Conservation (phyloP, 345 rosid species). For the Lepidium aucheri region DNA sequence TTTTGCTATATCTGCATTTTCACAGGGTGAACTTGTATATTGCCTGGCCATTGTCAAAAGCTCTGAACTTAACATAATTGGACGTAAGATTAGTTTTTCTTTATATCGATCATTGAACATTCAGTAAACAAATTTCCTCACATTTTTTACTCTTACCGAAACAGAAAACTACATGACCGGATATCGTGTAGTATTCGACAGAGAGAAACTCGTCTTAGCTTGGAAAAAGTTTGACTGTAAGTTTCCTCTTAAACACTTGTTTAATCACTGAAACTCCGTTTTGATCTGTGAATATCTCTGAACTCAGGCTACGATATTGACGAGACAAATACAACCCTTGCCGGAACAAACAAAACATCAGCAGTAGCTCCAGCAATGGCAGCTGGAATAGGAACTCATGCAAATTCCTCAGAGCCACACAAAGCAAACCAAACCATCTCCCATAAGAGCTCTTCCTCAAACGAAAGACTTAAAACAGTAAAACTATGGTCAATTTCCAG, state of each 20-base stretch:
- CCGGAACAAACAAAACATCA: constrained; percentile 32
- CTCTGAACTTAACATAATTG: constrained; percentile 61
- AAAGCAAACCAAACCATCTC: constrained; percentile 26
- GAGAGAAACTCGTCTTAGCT: constrained; percentile 63
- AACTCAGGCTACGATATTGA: constrained; percentile 59
- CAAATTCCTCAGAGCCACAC: constrained; percentile 27
- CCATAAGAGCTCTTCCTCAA: constrained; percentile 26
- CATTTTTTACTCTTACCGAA: constrained; percentile 6
- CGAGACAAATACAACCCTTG: constrained; percentile 22
- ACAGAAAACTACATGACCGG: constrained; percentile 93
- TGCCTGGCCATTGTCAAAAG: constrained; percentile 73
- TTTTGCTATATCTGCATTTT: neutral
- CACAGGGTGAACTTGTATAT: constrained; percentile 53
- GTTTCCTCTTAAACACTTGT: constrained; percentile 7
- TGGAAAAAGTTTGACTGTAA: constrained; percentile 79
- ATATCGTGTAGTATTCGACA: constrained; percentile 63
- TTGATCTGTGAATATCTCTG: neutral
- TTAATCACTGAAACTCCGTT: neutral
- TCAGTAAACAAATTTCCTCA: neutral
- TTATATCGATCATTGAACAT: neutral
- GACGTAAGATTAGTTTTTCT: constrained; percentile 42
- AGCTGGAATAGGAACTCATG: constrained; percentile 39
- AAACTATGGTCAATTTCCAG: constrained; percentile 2
- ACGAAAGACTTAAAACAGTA: constrained; percentile 12
- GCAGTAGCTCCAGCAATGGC: constrained; percentile 61